Percentiles rank a stretch among this genome's conserved stretches.
These are phyloP conservation scores for Globisporangium mamillatum DNA, from an alignment of 352 stramenopile species.

Conservation along the genomic window DNA sequence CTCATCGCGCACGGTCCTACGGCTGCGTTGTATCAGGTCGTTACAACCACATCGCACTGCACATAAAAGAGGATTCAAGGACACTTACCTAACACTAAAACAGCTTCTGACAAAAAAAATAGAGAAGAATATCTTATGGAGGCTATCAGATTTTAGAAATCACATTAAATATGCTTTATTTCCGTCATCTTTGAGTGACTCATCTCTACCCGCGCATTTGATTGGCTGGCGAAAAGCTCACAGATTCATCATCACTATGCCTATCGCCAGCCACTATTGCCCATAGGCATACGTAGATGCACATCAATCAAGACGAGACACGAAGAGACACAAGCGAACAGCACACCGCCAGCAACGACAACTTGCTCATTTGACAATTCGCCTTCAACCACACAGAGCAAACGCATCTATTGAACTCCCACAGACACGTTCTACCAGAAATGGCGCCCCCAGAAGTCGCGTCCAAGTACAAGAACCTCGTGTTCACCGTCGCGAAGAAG, in stretches of 20 bases:
- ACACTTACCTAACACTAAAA: too few species aligned
- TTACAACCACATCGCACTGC: too few species aligned
- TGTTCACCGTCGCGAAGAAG: constrained; percentile 26
- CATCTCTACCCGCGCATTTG: neutral
- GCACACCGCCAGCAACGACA: neutral
- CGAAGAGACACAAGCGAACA: neutral
- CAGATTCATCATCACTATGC: neutral
- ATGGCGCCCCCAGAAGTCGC: constrained; percentile 13
- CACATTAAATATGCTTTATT: too few species aligned
- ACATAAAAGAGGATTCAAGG: too few species aligned
- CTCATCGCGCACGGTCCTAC: too few species aligned
- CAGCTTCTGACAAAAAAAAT: too few species aligned
- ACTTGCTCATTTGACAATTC: constrained; percentile 3
- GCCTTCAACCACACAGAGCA: neutral
- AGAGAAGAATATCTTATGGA: too few species aligned
- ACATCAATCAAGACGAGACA: neutral
- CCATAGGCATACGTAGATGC: neutral
- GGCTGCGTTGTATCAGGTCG: too few species aligned
- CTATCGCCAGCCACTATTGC: too few species aligned
- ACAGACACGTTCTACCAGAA: neutral
- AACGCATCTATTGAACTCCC: neutral
- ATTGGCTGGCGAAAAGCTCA: neutral
- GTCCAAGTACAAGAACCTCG: constrained; percentile 29
- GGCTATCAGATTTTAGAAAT: too few species aligned
- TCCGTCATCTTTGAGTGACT: neutral